Evolutionary conservation across 345 rosid species (phyloP), one percentile per base, ranked within the genome.

Genomic region (Raphanus raphanistrum): DNA sequence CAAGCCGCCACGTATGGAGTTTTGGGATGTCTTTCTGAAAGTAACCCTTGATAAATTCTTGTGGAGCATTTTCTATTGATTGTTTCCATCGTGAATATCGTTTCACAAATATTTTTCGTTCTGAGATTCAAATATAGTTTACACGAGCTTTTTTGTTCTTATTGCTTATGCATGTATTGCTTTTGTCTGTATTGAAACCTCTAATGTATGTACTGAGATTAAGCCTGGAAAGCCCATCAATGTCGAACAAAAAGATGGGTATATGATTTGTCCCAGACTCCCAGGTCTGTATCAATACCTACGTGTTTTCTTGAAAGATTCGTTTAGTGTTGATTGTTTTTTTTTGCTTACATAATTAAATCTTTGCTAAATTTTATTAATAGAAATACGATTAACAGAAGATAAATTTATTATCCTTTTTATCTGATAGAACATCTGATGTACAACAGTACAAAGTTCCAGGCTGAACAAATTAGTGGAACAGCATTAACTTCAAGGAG

Each of bases 231-330:
- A 25, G 71, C 80, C 93, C 16, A 48, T 85, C 25, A 84, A 80
- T 69, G 84, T 86, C 1, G 15, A 66, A 27, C 82, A 80, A 25
- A 80, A 74, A 3, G 77, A 59, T 63, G 84, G 71, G 1, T 52
- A 52, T 45, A 0, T 81, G 4, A 73, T 85, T 16, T 85, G 16
- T 85, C 93, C 16, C 92, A 89, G 85, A 92, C 87, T 85, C 93
- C 16, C 92, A 89, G 85, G 95, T 88, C 17, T 74, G 16, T 35
- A 57, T 55, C 72, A 54, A 31, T 27, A 35, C 15, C 7, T 8
- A 3, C 16, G 16, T 27, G 4, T 55, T 4, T 3, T 27, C 16
- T 4, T 64, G 36, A 28, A 63, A 50, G 50, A 33, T 35, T 70
- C 64, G 21, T 21, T 0, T 21, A 21, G 21, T 21, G 21, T 21